phyloP scores from a whole-genome alignment of 257 asterid genomes.

The Ilex asprella region DNA sequence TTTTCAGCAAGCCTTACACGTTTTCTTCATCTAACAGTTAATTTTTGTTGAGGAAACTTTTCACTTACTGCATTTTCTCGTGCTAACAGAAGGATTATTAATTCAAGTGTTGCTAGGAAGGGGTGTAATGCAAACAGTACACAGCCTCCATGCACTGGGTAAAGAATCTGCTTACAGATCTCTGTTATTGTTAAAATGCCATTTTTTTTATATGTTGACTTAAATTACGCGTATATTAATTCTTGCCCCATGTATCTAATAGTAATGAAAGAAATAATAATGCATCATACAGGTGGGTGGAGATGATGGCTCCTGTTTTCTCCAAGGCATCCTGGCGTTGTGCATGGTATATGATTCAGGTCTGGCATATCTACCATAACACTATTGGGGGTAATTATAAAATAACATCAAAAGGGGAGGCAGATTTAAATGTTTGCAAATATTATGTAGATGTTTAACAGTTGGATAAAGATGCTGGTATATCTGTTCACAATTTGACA shows the following conservation, averaged over 20 bases:
- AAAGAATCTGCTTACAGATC: conserved; percentile 1
- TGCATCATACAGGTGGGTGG: conserved; percentile 45
- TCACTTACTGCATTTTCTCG: not conserved
- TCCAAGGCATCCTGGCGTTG: conserved; percentile 72
- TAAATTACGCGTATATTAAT: too few species aligned
- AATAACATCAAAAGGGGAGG: too few species aligned
- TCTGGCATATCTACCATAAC: conserved; percentile 1
- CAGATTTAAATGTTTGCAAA: too few species aligned
- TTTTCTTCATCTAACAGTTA: not conserved
- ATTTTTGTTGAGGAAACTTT: not conserved
- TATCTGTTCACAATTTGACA: too few species aligned
- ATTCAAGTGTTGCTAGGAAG: conserved; percentile 35
- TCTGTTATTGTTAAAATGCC: not conserved
- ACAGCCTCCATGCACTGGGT: conserved; percentile 78
- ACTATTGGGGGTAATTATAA: too few species aligned
- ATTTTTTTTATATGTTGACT: not conserved
- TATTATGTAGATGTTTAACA: too few species aligned
- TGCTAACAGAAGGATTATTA: conserved; percentile 40
- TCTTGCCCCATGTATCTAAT: not conserved
- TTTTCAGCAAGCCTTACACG: too few species aligned
- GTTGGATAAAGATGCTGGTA: too few species aligned
- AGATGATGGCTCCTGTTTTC: conserved; percentile 87
- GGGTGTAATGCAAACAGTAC: conserved; percentile 42
- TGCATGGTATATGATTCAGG: conserved; percentile 78
- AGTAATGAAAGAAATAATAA: not conserved